Evolutionary conservation across 805 yeast genomes (phyloP).

Genomic region (Tetrapisispora fleetii): DNA sequence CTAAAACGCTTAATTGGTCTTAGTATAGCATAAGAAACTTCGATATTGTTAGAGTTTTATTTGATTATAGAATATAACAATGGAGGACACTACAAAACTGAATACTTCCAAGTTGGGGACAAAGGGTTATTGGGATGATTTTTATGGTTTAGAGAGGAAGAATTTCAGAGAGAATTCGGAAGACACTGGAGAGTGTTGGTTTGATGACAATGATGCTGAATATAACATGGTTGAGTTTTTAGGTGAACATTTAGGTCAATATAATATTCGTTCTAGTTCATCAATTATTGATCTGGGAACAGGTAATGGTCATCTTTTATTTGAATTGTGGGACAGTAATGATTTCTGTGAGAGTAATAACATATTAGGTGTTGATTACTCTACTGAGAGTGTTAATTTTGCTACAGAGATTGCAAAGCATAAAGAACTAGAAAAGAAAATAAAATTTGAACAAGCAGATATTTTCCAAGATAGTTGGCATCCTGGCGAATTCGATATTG

Average conservation of each 20-base stretch:
- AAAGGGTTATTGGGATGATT: slow-evolving; percentile 82
- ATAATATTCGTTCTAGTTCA: slow-evolving; percentile 22
- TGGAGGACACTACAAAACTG: slow-evolving; percentile 39
- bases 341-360: slow-evolving; percentile 40
- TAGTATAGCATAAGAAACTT: background rate
- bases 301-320: slow-evolving; percentile 87
- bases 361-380: slow-evolving; percentile 76
- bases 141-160: slow-evolving; percentile 60
- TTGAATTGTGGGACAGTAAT: slow-evolving; percentile 50
- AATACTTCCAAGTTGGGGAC: slow-evolving; percentile 82
- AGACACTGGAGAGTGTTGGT: slow-evolving; percentile 96
- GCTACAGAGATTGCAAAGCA: slow-evolving; percentile 49
- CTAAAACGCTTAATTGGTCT: background rate
- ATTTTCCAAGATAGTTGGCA: slow-evolving; percentile 39
- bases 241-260: slow-evolving; percentile 37
- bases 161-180: slow-evolving; percentile 67
- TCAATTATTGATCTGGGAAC: slow-evolving; percentile 79
- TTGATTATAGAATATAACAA: too few species aligned
- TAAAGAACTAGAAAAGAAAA: slow-evolving; percentile 29
- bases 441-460: slow-evolving; percentile 59
- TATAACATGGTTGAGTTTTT: slow-evolving; percentile 68
- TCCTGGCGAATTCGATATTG: slow-evolving; percentile 50
- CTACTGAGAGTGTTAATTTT: slow-evolving; percentile 68
- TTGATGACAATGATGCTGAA: slow-evolving; percentile 91
- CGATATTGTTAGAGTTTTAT: background rate